These are phyloP conservation scores for Trametes villosa DNA, from an alignment of 768 basidiomycete genomes.

Conservation along the genomic window DNA sequence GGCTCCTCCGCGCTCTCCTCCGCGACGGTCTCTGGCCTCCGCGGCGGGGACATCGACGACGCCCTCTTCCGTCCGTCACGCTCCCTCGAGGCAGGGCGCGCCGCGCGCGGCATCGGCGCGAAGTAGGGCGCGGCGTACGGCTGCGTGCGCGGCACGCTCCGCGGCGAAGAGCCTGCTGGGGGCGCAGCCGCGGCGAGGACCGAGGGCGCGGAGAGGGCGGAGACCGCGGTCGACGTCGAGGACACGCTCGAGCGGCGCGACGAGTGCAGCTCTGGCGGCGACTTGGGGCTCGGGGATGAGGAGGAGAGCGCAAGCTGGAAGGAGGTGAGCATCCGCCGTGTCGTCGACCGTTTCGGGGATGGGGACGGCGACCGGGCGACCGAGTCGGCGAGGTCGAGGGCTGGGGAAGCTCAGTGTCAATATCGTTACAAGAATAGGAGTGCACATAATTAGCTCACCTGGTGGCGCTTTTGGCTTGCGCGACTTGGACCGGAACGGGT, in stretches of 20 bases:
- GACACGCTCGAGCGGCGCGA: slow-evolving; percentile 21
- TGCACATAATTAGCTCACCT: not conserved
- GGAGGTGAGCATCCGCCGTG: slow-evolving; percentile 13
- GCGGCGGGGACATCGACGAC: slow-evolving; percentile 3
- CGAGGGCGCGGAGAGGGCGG: slow-evolving; percentile 10
- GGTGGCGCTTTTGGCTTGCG: slow-evolving; percentile 7
- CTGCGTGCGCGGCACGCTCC: slow-evolving; percentile 26
- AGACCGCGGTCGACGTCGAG: slow-evolving; percentile 12
- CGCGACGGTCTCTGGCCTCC: slow-evolving; percentile 14
- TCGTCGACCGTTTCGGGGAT: not conserved
- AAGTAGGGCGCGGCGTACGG: slow-evolving; percentile 32
- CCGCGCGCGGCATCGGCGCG: slow-evolving; percentile 24
- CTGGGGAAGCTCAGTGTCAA: not conserved
- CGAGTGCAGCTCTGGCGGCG: not conserved
- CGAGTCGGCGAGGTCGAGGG: not conserved
- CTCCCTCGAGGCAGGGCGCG: not conserved
- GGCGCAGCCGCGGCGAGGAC: not conserved
- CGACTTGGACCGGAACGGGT: slow-evolving; percentile 18
- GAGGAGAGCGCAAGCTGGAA: slow-evolving; percentile 8
- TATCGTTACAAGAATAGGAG: not conserved
- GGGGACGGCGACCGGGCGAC: slow-evolving; percentile 1
- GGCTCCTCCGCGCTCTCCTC: not conserved
- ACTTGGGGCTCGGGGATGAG: not conserved
- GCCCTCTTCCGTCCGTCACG: not conserved
- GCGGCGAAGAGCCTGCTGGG: not conserved